Evolutionary conservation across 2,329 filamentous ascomycete species (phyloP).

Genomic region (Cordyceps militaris): DNA sequence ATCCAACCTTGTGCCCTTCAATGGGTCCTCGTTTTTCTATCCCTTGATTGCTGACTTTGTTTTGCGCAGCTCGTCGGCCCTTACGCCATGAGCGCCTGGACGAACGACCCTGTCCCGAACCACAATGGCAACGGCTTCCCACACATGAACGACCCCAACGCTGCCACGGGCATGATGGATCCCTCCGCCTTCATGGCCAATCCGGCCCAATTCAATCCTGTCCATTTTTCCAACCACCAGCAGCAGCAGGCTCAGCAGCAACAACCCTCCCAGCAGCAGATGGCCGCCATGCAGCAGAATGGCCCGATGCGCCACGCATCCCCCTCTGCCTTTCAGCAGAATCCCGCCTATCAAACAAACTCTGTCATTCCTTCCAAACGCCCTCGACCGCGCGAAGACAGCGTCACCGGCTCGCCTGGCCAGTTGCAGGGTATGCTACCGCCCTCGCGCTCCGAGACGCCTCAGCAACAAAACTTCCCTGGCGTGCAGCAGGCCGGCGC

Average conservation of each 20-base stretch:
- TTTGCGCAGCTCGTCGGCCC: conserved; percentile 36
- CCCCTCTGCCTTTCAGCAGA: conserved; percentile 59
- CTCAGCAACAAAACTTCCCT: conserved; percentile 67
- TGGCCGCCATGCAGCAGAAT: conserved; percentile 62
- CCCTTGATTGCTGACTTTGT: conserved; percentile 39
- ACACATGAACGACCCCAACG: conserved; percentile 56
- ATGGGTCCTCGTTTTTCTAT: conserved; percentile 34
- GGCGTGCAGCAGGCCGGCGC: conserved; percentile 61
- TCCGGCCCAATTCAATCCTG: conserved; percentile 52
- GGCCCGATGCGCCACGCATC: conserved; percentile 77
- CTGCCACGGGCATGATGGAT: conserved; percentile 54
- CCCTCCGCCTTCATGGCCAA: conserved; percentile 57
- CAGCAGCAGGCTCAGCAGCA: conserved; percentile 19
- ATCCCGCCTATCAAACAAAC: conserved; percentile 75
- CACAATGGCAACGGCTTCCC: conserved; percentile 64
- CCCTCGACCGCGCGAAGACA: conserved; percentile 74
- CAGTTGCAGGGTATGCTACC: conserved; percentile 68
- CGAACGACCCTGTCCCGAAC: conserved; percentile 63
- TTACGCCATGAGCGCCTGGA: conserved; percentile 64
- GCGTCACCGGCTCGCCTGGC: conserved; percentile 72
- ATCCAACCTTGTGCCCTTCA: conserved; percentile 31
- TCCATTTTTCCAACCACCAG: conserved; percentile 51
- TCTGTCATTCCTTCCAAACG: conserved; percentile 86
- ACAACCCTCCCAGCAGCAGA: conserved; percentile 34
- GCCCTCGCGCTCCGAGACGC: conserved; percentile 85